Conservation (phyloP, 495 filamentous ascomycete species). For the Penicillium riverlandense region DNA sequence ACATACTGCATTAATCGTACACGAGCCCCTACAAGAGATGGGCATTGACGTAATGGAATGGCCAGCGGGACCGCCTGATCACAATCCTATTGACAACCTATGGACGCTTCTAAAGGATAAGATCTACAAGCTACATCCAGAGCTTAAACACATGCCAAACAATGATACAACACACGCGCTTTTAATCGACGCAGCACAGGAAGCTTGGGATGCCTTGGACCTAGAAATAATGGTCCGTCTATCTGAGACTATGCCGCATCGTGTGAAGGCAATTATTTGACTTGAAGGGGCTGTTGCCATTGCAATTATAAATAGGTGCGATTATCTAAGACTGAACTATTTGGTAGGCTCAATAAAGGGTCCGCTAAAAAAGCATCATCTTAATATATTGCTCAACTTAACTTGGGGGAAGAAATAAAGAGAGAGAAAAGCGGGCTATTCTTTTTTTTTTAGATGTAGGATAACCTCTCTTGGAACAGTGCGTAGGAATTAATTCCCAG, state of each 20-base stretch:
- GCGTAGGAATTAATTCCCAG: too few species aligned
- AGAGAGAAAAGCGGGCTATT: too few species aligned
- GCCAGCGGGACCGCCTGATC: constrained; percentile 13
- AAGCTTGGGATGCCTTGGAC: not conserved
- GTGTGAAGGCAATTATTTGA: not conserved
- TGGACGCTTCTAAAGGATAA: constrained; percentile 8
- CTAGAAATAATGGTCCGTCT: not conserved
- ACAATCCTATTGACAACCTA: constrained; percentile 20
- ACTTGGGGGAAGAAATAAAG: too few species aligned
- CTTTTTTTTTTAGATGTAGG: too few species aligned
- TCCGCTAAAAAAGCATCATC: too few species aligned
- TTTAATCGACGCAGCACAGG: not conserved
- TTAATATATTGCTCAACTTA: too few species aligned
- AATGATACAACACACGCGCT: not conserved
- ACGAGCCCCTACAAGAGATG: constrained; percentile 5
- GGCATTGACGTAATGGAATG: constrained; percentile 7
- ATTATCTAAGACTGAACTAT: too few species aligned
- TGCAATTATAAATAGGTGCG: too few species aligned
- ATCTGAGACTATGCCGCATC: not conserved
- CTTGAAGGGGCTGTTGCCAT: too few species aligned
- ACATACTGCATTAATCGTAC: constrained; percentile 7
- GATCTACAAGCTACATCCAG: not conserved
- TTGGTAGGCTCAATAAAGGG: too few species aligned
- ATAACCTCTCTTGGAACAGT: too few species aligned
- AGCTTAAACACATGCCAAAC: not conserved